Evolutionary conservation across 2,329 filamentous ascomycete species (phyloP), one percentile per base, ranked within the genome.

Genomic region (Emergomyces pasteurianus): DNA sequence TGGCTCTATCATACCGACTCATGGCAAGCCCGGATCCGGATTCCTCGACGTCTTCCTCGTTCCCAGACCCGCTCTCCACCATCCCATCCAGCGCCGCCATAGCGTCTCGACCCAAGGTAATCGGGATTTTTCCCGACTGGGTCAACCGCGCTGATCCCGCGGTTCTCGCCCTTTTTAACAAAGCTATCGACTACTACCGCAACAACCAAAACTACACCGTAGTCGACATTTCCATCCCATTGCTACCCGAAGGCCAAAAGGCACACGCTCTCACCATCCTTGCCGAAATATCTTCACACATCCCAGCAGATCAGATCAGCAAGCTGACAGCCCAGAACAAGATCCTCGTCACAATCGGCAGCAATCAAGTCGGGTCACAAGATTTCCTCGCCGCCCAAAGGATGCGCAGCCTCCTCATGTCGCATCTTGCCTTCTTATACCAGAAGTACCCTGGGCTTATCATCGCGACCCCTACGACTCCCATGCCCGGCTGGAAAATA

Each of bases 181-280:
- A 77, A 3, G 82, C 86, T 3, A 71, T 95, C 14, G 78, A 82
- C 34, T 77, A 84, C 71, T 83, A 75, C 62, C 68, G 70, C 34
- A 66, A 63, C 55, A 58, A 69, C 36, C 68, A 73, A 36, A 69
- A 68, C 40, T 79, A 80, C 67, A 67, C 67, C 9, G 61, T 83
- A 61, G 73, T 80, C 58, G 75, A 77, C 23, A 75, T 80, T 60
- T 77, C 75, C 23, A 78, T 87, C 42, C 78, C 81, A 18, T 80
- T 81, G 58, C 76, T 90, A 2, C 79, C 81, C 55, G 83, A 91
- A 71, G 88, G 84, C 23, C 89, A 92, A 71, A 78, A 86, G 55
- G 89, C 89, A 0, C 92, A 96, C 74, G 84, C 85, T 23, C 79
- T 88, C 52, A 87, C 87, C 57, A 94, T 92, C 71, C 82, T 96